These are phyloP conservation scores for Rhynchosporium agropyri DNA, from an alignment of 2,329 filamentous ascomycete genomes.

Conservation along the genomic window DNA sequence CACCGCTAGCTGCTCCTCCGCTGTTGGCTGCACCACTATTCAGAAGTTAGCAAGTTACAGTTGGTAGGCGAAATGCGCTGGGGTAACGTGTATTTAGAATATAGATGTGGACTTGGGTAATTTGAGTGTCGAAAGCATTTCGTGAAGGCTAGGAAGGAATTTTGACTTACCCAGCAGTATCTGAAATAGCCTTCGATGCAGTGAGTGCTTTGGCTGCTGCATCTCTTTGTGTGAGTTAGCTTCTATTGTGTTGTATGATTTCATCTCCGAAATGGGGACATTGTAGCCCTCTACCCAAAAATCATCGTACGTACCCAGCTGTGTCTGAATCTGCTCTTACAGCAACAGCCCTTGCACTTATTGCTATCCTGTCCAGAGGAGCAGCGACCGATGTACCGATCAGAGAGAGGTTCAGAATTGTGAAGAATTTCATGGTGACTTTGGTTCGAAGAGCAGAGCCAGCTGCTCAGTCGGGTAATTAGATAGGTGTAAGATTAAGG, in stretches of 20 bases:
- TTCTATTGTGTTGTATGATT: not conserved
- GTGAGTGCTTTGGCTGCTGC: not conserved
- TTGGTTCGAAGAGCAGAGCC: conserved; percentile 4
- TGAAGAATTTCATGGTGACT: conserved; percentile 31
- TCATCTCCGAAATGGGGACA: not conserved
- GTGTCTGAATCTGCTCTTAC: not conserved
- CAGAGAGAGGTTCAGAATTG: conserved; percentile 26
- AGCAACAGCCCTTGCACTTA: conserved; percentile 3
- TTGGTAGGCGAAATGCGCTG: not conserved
- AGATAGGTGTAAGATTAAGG: not conserved
- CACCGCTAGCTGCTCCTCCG: not conserved
- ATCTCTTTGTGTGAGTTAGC: not conserved
- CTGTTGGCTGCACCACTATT: not conserved
- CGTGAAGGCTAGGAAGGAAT: too few relatives aligned
- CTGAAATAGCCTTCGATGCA: not conserved
- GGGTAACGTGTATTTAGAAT: too few relatives aligned
- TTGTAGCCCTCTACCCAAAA: too few relatives aligned
- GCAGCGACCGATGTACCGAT: conserved; percentile 19
- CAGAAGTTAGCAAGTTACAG: not conserved
- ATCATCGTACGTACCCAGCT: not conserved
- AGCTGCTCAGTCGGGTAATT: conserved; percentile 2
- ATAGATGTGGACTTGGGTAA: not conserved
- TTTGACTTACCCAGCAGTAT: not conserved
- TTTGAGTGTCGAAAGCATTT: not conserved
- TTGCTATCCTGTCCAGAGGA: conserved; percentile 6